Evolutionary conservation across 805 yeast genomes (phyloP).

Genomic region (Lachancea lanzarotensis): DNA sequence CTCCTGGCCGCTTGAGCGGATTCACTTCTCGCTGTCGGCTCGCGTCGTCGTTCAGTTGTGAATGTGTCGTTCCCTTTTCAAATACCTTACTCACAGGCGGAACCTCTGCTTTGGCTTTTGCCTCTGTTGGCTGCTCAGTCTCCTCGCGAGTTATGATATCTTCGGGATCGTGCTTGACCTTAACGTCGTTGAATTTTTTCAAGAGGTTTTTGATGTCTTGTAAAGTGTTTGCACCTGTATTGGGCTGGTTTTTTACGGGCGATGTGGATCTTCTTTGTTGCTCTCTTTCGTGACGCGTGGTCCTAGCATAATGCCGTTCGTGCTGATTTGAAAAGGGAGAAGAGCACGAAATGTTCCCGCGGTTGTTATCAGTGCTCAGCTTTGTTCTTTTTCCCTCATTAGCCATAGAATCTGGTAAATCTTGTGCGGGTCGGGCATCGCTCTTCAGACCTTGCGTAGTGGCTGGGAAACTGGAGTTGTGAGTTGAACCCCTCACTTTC

Average conservation of each 20-base stretch:
- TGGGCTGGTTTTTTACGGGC: conserved; percentile 22
- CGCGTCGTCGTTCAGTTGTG: not conserved
- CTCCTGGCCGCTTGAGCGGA: not conserved
- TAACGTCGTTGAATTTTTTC: conserved; percentile 9
- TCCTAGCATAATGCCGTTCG: conserved; percentile 22
- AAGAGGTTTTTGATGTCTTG: conserved; percentile 18
- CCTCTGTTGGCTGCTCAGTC: not conserved
- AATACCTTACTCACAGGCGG: not conserved
- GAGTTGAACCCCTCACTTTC: conserved; percentile 4
- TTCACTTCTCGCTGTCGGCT: not conserved
- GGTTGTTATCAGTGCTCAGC: conserved; percentile 1
- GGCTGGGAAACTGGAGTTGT: conserved; percentile 4
- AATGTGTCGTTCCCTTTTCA: no score
- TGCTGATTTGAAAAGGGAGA: conserved; percentile 14
- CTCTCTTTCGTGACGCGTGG: conserved; percentile 15
- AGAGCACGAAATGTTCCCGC: conserved; percentile 5
- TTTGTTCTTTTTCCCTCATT: conserved; percentile 5
- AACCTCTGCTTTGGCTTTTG: not conserved
- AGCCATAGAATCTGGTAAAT: not conserved
- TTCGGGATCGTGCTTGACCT: not conserved
- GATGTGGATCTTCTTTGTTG: conserved; percentile 20
- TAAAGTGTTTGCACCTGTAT: conserved; percentile 8
- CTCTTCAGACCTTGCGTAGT: not conserved
- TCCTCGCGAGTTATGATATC: not conserved
- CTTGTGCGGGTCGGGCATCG: not conserved